Conservation (phyloP, 2,329 filamentous ascomycete species). For the Neoarthrinium moseri region DNA sequence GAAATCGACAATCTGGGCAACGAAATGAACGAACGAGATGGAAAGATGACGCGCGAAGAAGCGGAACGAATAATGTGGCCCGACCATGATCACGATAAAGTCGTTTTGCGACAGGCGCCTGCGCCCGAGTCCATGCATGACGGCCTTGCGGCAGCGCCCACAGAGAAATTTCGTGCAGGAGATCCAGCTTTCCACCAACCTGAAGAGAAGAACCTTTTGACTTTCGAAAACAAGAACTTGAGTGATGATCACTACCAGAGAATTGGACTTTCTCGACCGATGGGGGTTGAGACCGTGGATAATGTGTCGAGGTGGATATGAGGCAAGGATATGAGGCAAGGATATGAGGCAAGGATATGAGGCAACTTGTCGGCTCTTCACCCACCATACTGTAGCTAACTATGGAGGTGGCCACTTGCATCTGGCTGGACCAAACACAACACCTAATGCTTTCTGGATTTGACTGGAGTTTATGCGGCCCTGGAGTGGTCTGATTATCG, state of each 20-base stretch:
- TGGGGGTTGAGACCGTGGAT: neutral
- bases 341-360: too few species aligned
- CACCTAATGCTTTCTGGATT: too few species aligned
- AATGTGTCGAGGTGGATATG: neutral
- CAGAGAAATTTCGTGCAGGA: slow-evolving; percentile 6
- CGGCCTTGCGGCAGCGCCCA: neutral
- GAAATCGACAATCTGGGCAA: neutral
- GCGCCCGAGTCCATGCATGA: too few species aligned
- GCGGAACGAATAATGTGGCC: slow-evolving; percentile 23
- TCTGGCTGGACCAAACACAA: too few species aligned
- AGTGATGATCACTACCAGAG: slow-evolving; percentile 1
- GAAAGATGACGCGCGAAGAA: slow-evolving; percentile 23
- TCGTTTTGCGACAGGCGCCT: too few species aligned
- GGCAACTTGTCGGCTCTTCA: too few species aligned
- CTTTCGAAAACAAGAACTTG: slow-evolving; percentile 1
- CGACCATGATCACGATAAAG: too few species aligned
- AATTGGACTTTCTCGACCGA: neutral
- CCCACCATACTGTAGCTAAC: too few species aligned
- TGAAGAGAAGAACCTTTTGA: slow-evolving; percentile 2
- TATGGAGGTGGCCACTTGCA: too few species aligned
- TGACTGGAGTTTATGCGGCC: too few species aligned
- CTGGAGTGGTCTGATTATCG: too few species aligned
- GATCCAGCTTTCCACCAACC: neutral
- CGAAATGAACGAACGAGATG: neutral
- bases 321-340: too few species aligned